Evolutionary conservation across 2,329 filamentous ascomycete species (phyloP), one percentile per base, ranked within the genome.

Genomic region (Penicillium olsonii): DNA sequence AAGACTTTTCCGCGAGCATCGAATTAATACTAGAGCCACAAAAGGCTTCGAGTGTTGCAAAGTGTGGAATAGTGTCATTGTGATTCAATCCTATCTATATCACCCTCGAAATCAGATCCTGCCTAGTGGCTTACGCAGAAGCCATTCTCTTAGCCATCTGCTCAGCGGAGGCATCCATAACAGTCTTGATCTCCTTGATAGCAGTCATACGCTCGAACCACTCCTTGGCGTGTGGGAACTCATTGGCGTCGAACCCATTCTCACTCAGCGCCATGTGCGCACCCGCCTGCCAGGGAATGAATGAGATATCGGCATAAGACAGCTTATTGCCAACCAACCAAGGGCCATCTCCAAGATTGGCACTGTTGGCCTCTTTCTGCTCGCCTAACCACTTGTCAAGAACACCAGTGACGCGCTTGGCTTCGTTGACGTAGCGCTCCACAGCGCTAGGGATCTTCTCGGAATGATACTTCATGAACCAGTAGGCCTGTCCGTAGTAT

Each of bases 401-500:
- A 2, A 79, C 76, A 18, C 64, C 64, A 4, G 69, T 59, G 10
- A 78, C 65, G 24, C 76, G 74, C 26, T 67, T 63, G 37, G 73
- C 63, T 53, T 78, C 75, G 14, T 67, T 65, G 22, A 56, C 54
- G 57, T 77, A 79, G 17, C 76, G 70, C 8, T 75, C 66, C 15
- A 74, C 60, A 7, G 71, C 75, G 14, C 64, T 69, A 0, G 60
- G 65, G 22, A 76, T 11, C 50, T 68, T 72, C 42, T 78, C 74
- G 0, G 58, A 56, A 54, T 76, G 70, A 42, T 67, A 71, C 5
- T 48, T 50, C 14, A 45, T 59, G 61, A 75, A 78, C 75, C 75
- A 79, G 22, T 62, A 65, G 0, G 63, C 64, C 57, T 79, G 76
- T 12, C 77, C 78, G 50, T 70, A 78, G 57, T 78, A 79, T 0